Base-by-base conservation (phyloP, 2,329 filamentous ascomycete genomes). In the Alternaria ventricosa region DNA sequence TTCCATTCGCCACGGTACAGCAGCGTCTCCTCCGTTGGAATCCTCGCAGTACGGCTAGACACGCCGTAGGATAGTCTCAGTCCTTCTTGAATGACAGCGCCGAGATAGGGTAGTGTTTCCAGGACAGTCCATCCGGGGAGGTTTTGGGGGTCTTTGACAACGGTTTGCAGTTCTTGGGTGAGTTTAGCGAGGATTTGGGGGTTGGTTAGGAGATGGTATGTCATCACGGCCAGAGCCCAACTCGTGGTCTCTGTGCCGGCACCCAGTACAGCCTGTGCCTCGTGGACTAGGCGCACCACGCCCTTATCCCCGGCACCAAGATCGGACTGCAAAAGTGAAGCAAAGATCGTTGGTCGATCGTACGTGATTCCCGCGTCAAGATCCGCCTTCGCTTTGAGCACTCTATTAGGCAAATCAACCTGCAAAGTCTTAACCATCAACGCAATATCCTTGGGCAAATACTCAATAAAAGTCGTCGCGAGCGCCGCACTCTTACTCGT, bases 211-310 rank as follows among this genome's bases (percentile, higher is more conserved):
- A 74, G 56, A 54, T 78, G 75, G 53, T 74, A 79, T 9, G 72
- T 75, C 13, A 74, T 71, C 3, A 71, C 70, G 22, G 68, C 53
- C 54, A 75, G 50, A 22, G 70, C 69, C 70, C 74, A 74, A 11
- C 75, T 72, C 6, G 75, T 79, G 3, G 77, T 80, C 23, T 78
- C 75, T 20, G 77, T 79, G 9, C 76, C 78, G 3, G 78, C 78
- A 30, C 75, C 78, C 11, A 79, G 60, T 2, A 79, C 67, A 8
- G 69, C 75, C 25, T 72, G 65, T 10, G 70, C 76, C 63, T 80
- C 78, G 41, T 78, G 76, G 1, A 70, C 65, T 6, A 80, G 58
- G 13, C 77, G 71, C n/a, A 71, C 67, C 13, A 65, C 63, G 20
- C 67, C 68, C 30, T 74, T 73, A 2, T 73, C 70, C n/a, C 65